phyloP scores from a whole-genome alignment of 2,329 filamentous ascomycete genomes.

The Aspergillus ruber region DNA sequence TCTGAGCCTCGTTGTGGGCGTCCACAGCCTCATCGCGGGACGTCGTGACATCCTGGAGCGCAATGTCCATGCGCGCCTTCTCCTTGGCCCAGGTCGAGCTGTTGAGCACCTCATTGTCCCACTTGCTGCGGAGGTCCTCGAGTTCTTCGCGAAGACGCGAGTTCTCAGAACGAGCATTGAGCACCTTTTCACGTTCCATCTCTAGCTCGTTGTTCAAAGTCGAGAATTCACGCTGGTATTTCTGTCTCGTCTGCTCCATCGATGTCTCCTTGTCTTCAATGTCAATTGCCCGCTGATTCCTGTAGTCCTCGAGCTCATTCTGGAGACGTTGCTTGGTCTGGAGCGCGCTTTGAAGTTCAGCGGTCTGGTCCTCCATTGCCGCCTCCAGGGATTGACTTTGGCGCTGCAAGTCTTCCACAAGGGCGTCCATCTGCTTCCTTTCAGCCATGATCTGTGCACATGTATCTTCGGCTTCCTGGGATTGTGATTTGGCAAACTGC shows the following conservation, averaged over 20 bases:
- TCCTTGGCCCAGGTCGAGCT: conserved; percentile 98
- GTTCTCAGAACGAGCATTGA: conserved; percentile 79
- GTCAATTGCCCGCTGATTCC: conserved; percentile 88
- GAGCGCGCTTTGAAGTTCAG: conserved; percentile 75
- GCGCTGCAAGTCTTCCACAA: conserved; percentile 82
- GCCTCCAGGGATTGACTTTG: conserved; percentile 87
- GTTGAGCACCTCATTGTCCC: conserved; percentile 97
- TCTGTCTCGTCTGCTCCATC: conserved; percentile 94
- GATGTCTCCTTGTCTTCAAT: conserved; percentile 94
- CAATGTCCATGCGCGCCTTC: conserved; percentile 84
- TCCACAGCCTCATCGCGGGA: conserved; percentile 90
- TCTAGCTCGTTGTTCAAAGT: conserved; percentile 88
- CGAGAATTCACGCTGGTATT: conserved; percentile 90
- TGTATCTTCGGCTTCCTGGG: conserved; percentile 83
- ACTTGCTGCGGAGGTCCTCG: conserved; percentile 88
- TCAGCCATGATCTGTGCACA: conserved; percentile 88
- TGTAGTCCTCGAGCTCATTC: conserved; percentile 95
- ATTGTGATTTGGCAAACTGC: conserved; percentile 86
- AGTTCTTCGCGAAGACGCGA: conserved; percentile 87
- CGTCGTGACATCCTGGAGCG: conserved; percentile 76
- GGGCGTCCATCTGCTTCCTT: conserved; percentile 78
- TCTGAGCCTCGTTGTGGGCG: conserved; percentile 90
- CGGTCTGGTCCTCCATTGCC: conserved; percentile 81
- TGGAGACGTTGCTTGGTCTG: conserved; percentile 92
- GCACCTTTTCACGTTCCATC: conserved; percentile 80